Evolutionary conservation across 2,329 filamentous ascomycete genomes (phyloP).

Genomic region (Septoria linicola): DNA sequence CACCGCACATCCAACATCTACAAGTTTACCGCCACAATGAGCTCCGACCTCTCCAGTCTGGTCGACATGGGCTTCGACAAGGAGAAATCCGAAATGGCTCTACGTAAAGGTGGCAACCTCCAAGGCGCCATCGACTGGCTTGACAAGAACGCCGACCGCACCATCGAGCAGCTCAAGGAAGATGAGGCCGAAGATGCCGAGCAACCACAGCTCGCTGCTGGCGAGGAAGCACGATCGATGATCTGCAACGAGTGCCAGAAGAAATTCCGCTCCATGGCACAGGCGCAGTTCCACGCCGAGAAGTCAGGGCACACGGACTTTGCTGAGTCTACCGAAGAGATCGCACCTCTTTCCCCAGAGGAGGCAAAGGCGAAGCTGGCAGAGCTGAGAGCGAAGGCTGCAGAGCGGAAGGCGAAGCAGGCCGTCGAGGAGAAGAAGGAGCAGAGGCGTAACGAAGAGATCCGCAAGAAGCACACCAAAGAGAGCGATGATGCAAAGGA

Average conservation of each 20-base stretch:
- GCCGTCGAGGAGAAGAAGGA: constrained; percentile 75
- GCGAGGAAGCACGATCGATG: constrained; percentile 73
- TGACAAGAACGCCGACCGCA: constrained; percentile 84
- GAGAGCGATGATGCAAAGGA: constrained; percentile 89
- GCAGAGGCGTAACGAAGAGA: constrained; percentile 79
- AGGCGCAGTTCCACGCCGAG: constrained; percentile 85
- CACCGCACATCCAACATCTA: background rate
- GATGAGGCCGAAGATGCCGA: constrained; percentile 40
- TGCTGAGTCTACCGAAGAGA: constrained; percentile 86
- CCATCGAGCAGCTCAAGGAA: constrained; percentile 73
- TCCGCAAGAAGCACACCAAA: constrained; percentile 82
- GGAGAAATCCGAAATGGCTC: constrained; percentile 75
- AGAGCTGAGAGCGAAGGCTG: constrained; percentile 70
- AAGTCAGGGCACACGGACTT: constrained; percentile 93
- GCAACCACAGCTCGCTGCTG: constrained; percentile 64
- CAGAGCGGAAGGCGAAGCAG: constrained; percentile 68
- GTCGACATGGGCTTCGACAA: constrained; percentile 76
- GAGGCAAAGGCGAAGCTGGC: constrained; percentile 80
- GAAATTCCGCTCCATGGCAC: constrained; percentile 75
- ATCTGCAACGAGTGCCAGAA: constrained; percentile 95
- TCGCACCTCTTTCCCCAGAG: constrained; percentile 85
- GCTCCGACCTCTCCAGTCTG: constrained; percentile 61
- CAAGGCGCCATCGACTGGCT: constrained; percentile 88
- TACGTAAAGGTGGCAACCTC: constrained; percentile 80
- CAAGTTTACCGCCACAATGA: constrained; percentile 41